Conservation (phyloP, 305 asterid genomes). For the Fraxinus greggii region DNA sequence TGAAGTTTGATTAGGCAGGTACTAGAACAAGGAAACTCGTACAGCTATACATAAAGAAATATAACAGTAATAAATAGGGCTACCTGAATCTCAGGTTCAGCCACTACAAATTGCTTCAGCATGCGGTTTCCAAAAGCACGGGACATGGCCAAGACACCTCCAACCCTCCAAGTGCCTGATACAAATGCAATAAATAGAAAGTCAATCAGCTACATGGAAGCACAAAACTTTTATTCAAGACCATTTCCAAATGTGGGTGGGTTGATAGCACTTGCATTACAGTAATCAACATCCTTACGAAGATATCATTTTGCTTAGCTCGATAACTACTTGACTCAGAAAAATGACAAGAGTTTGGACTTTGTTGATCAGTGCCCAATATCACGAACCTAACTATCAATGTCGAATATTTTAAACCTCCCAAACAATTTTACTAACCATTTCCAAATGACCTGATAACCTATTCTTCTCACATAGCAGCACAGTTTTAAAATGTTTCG, state of each 20-base stretch:
- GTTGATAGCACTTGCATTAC: neutral
- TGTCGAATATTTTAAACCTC: neutral
- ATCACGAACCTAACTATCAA: neutral
- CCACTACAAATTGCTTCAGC: slow-evolving; percentile 95
- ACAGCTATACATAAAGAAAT: neutral
- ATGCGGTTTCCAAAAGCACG: slow-evolving; percentile 99
- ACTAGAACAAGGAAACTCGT: neutral
- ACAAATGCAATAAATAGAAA: slow-evolving; percentile 16
- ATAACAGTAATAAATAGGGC: neutral
- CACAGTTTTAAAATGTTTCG: neutral
- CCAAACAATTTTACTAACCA: neutral
- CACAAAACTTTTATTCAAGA: neutral
- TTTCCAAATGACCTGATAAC: slow-evolving; percentile 2
- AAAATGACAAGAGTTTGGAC: neutral
- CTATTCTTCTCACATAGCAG: neutral
- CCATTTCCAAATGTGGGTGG: neutral
- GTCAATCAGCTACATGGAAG: slow-evolving; percentile 1
- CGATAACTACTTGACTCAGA: neutral
- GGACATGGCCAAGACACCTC: slow-evolving; percentile 99
- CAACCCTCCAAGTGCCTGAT: slow-evolving; percentile 99
- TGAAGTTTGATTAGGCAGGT: neutral
- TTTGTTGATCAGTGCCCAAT: neutral
- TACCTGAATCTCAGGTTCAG: slow-evolving; percentile 99
- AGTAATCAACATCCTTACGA: neutral
- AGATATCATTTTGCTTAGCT: neutral